Evolutionary conservation across 805 yeast genomes (phyloP).

Genomic region (Hanseniaspora lindneri): DNA sequence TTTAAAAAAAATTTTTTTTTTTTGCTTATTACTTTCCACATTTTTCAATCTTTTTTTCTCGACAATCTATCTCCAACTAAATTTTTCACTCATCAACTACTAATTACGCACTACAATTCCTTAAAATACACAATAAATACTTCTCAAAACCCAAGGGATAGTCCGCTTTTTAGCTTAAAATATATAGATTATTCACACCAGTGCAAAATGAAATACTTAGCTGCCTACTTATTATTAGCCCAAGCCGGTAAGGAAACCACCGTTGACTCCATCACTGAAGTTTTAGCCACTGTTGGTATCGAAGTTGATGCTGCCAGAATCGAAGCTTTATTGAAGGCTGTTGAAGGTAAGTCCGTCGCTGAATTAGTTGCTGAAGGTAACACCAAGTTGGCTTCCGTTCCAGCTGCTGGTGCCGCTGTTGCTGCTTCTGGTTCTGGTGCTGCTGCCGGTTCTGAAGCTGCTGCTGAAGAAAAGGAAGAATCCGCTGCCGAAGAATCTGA

Average conservation of each 20-base stretch:
- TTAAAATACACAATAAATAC: neutral
- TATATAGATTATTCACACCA: conserved; percentile 24
- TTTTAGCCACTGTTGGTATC: conserved; percentile 64
- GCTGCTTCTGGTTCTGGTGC: conserved; percentile 45
- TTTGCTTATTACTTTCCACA: too few relatives aligned
- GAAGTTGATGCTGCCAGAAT: conserved; percentile 72
- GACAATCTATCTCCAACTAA: too few relatives aligned
- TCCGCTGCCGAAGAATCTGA: conserved; percentile 41
- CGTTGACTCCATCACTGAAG: conserved; percentile 60
- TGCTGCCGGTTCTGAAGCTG: conserved; percentile 45
- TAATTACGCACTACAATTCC: too few relatives aligned
- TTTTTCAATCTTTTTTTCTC: too few relatives aligned
- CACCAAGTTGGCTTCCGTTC: conserved; percentile 68
- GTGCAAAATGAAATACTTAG: conserved; percentile 66
- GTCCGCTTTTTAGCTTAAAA: conserved; percentile 29
- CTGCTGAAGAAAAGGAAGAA: conserved; percentile 46
- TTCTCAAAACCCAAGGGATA: conserved; percentile 29
- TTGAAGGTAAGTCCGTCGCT: conserved; percentile 61
- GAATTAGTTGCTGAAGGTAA: conserved; percentile 72
- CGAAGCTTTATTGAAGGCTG: conserved; percentile 56
- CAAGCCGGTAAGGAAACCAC: conserved; percentile 77
- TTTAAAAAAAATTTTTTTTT: too few relatives aligned
- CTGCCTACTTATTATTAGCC: conserved; percentile 81
- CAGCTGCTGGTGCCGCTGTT: conserved; percentile 72
- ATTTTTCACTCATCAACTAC: neutral